Base-by-base conservation (phyloP, 1,284 basidiomycete species). In the Chondrostereum purpureum region DNA sequence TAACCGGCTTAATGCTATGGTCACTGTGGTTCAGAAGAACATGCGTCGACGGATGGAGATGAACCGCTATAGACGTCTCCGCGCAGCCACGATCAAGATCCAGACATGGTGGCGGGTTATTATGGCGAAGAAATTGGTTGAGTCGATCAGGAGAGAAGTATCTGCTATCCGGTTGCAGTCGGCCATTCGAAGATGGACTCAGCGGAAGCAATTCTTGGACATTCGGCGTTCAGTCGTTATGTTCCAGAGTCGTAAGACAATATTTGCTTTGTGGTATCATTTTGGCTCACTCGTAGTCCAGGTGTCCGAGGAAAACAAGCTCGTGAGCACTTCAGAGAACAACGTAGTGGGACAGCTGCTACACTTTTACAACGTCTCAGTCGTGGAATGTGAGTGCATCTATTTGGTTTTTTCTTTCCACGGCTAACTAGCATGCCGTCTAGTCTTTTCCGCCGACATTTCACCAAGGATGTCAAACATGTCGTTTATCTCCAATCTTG, bases 11-110 rank as follows among this genome's bases (percentile, higher is more conserved):
- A 95, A 97, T 59, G 72, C 82, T 14, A 80, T 99, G 62, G 92
- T 95, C 46, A 97, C 92, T 11, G 77, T 96, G 39, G 88, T 99
- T 12, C 96, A 99, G 70, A 99, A 99, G 80, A 97, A 98, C 63
- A 85, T 98, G 69, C 78, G 90, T 38, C 74, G 93, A 38, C 77
- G 83, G 40, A 78, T 96, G 69, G 90, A 90, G 3, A 77, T 88
- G 53, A 91, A 87, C 61, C 77, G 77, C 44, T 99, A 96, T 60
- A 76, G 77, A 52, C 67, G 75, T 45, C 73, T 95, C 51, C 82
- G 90, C 21, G 59, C 53, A 5, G 80, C 85, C 16, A 82, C 92
- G 1, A 85, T 98, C 63, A 81, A 71, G 60, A 84, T 99, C 24
- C 96, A 99, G 64, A 85, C 90, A 0, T 90, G 91, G 87, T 97